These are phyloP conservation scores for Xylaria sp. DNA, from an alignment of 2,329 filamentous ascomycete species.

Conservation along the genomic window DNA sequence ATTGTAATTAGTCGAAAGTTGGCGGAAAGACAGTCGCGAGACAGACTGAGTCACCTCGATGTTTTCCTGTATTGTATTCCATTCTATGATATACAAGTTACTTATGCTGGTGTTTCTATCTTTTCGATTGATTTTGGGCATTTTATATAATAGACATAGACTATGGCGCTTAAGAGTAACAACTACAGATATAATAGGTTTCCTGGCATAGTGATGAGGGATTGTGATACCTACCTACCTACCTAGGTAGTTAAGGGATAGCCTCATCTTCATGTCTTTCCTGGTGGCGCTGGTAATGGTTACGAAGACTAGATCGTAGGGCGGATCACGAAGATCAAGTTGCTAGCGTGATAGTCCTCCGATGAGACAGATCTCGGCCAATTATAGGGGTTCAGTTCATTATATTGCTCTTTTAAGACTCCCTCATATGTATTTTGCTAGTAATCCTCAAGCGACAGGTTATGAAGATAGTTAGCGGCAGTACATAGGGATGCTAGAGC, in stretches of 20 bases:
- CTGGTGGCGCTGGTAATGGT: not conserved
- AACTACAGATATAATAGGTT: not conserved
- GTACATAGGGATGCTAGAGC: not conserved
- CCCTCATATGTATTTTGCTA: not conserved
- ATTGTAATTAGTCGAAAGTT: too few species aligned
- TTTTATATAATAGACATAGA: not conserved
- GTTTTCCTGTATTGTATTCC: too few species aligned
- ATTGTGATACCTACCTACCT: not conserved
- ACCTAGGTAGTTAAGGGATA: not conserved
- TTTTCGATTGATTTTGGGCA: not conserved
- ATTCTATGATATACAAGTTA: too few species aligned
- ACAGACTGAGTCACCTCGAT: not conserved
- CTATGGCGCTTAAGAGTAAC: not conserved
- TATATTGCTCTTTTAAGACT: not conserved
- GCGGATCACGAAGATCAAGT: not conserved
- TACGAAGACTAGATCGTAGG: not conserved
- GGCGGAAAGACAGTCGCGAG: too few species aligned
- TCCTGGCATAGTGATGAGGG: not conserved
- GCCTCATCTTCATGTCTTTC: not conserved
- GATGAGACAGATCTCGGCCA: not conserved
- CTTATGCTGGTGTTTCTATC: too few species aligned
- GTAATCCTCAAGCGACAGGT: not conserved
- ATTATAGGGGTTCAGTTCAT: not conserved
- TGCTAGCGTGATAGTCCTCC: not conserved
- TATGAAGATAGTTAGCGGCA: not conserved